Base-by-base conservation (phyloP, 2,329 filamentous ascomycete species). In the Fusarium liriodendri region DNA sequence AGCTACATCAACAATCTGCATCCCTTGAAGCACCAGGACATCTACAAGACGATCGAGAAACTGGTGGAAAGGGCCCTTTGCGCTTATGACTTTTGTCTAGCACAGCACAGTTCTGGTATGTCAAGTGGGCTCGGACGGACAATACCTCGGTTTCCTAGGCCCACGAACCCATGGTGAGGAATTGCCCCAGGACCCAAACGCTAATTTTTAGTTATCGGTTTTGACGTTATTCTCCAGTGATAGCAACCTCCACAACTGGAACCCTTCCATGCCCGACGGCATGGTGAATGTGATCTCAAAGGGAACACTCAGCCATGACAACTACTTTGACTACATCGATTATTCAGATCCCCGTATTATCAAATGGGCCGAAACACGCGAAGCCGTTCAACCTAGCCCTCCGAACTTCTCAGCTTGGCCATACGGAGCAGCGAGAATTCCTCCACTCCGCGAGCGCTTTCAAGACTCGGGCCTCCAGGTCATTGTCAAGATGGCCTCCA, bases 401-500 rank as follows among this genome's bases (percentile, higher is more conserved):
- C 50, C 50, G 27, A 9, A n/a, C 2, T 54, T 54, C 10, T 18
- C 16, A 7, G n/a, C 54, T 8, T 58, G 54, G 54, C 32, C 32
- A 18, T 58, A 58, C 20, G 54, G 33, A 10, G 54, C 22, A 2
- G 32, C n/a, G 22, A 58, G 54, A 58, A 20, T 32, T 62, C 25
- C 67, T 61, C 22, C 65, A 2, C 14, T 78, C 0, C 55, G 61
- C 0, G 70, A 74, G 0, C 59, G 62, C 0, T 77, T 75, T 25
- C 37, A 64, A 4, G 60, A 71, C 0, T 68, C 40, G 66, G 67
- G 35, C 52, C 57, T 79, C 4, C 91, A 93, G 74, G 80, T 93
- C 40, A 90, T 93, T 55, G 86, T 92, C 40, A 92, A 92, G 76
- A 83, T 93, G 72, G 86, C 66, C 0, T 70, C 71, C 0, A 73